phyloP scores from a whole-genome alignment of 106 monocot genomes.

The Acorus gramineus region DNA sequence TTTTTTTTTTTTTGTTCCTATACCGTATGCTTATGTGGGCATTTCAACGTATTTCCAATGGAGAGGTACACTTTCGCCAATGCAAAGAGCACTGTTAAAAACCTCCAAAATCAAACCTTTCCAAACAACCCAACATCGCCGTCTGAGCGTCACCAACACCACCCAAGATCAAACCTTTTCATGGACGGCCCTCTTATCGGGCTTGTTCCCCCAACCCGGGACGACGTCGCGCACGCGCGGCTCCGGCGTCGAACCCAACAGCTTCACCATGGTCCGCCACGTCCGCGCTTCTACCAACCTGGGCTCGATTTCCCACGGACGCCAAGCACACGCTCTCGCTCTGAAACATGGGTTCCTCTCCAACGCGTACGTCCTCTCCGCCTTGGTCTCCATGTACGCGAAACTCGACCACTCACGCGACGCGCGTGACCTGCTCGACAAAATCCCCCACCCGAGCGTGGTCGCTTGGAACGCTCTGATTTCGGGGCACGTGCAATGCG shows the following conservation, averaged over 20 bases:
- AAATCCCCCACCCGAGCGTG: conserved; percentile 29
- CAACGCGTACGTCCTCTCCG: conserved; percentile 35
- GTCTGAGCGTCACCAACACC: no score
- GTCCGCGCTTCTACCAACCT: conserved; percentile 36
- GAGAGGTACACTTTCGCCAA: no score
- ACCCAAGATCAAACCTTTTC: no score
- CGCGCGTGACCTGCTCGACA: conserved; percentile 32
- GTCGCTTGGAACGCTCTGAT: conserved; percentile 58
- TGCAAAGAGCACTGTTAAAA: no score
- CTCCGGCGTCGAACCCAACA: conserved; percentile 18
- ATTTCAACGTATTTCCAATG: no score
- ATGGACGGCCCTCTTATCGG: no score
- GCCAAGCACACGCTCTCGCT: conserved; percentile 24
- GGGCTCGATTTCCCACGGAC: conserved; percentile 9
- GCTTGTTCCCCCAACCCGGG: no score
- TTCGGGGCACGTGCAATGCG: conserved; percentile 10
- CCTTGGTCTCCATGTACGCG: conserved; percentile 40
- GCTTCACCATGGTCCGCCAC: conserved; percentile 30
- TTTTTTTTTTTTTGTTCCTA: no score
- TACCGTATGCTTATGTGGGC: no score
- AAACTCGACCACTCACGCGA: conserved; percentile 15
- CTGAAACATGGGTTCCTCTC: conserved; percentile 18
- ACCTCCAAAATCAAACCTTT: no score
- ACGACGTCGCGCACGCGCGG: conserved; percentile 19
- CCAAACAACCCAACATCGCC: no score